A percentile compares a stretch with the other conserved stretches of the same genome.
These are phyloP conservation scores for Daucus carota DNA, from an alignment of 129 eudicot genomes.

Conservation along the genomic window DNA sequence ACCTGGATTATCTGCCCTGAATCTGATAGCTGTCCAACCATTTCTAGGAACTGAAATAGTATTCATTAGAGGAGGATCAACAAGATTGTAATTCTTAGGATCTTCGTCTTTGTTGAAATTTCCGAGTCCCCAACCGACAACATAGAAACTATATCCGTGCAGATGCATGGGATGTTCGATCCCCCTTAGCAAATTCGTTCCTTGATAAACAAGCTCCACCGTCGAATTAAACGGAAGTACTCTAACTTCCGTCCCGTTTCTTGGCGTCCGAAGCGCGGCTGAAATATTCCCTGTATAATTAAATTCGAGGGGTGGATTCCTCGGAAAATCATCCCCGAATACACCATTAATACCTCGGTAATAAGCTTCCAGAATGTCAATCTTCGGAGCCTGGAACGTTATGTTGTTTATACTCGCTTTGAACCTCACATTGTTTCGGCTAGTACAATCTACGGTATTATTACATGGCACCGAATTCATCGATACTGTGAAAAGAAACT, in stretches of 20 bases:
- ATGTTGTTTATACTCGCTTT: neutral
- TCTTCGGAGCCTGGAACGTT: neutral
- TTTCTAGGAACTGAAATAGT: slow-evolving; percentile 40
- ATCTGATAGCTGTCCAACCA: slow-evolving; percentile 48
- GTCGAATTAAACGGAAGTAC: slow-evolving; percentile 1
- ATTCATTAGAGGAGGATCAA: slow-evolving; percentile 38
- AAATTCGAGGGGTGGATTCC: neutral
- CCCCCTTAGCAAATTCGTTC: slow-evolving; percentile 35
- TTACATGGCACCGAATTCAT: slow-evolving; percentile 2
- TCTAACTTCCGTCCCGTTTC: neutral
- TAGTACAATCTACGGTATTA: neutral
- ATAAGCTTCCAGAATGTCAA: slow-evolving; percentile 4
- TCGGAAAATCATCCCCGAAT: neutral
- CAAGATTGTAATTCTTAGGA: slow-evolving; percentile 31
- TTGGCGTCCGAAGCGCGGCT: neutral
- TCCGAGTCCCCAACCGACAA: slow-evolving; percentile 50
- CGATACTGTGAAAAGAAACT: neutral
- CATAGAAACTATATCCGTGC: slow-evolving; percentile 45
- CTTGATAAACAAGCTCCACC: slow-evolving; percentile 42
- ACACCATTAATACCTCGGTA: neutral
- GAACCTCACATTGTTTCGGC: neutral
- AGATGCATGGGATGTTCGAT: slow-evolving; percentile 43
- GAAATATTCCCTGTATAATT: neutral
- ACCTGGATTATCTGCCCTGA: slow-evolving; percentile 48
- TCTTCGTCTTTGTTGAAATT: slow-evolving; percentile 28